Base-by-base conservation (phyloP, 2,329 filamentous ascomycete genomes). In the Penicillium italicum region DNA sequence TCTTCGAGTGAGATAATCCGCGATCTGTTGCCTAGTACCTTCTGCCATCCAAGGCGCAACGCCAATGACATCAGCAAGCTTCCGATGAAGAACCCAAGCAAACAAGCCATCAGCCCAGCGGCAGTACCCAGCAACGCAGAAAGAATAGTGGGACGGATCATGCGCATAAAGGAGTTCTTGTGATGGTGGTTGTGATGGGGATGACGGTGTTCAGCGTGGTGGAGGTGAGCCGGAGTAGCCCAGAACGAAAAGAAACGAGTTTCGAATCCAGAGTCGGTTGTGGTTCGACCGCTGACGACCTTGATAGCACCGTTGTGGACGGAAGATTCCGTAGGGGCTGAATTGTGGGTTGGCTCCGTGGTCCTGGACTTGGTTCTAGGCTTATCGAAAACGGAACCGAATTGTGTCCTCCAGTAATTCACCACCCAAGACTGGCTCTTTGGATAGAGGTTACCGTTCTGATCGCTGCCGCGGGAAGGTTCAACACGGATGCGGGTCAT, bases 11-110 rank as follows among this genome's bases (percentile, higher is more conserved):
- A 46, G 10, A 22, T n/a, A 5, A 33, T n/a, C 9, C 33, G 37
- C 8, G 55, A 33, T 8, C 10, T 36, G 34, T 8, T 47, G 45
- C 18, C 7, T 11, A 34, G 53, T 10, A 33, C 31, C 42, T 53
- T 38, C 42, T 24, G 36, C 36, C 50, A 40, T 1, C 57, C 58
- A 8, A 63, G 37, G 4, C 55, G 55, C 5, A 48, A 42, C 53
- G 48, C 53, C 10, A 66, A 41, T 3, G 56, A 58, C 50, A 68
- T 38, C 50, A 47, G 4, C 2, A 66, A 20, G 37, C 58, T 59
- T 3, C 73, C 75, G 20, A 74, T 46, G 9, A 74, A 42, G 59
- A 75, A 76, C 18, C 75, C 75, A 1, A 74, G 44, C 28, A 74
- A 59, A 47, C 71, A 74, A 18, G 72, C 72, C 10, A 72, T 53